A percentile compares a stretch with the other conserved stretches of the same genome.
Conservation (phyloP, 148 eudicot genomes). For the Pouteria glomerata region DNA sequence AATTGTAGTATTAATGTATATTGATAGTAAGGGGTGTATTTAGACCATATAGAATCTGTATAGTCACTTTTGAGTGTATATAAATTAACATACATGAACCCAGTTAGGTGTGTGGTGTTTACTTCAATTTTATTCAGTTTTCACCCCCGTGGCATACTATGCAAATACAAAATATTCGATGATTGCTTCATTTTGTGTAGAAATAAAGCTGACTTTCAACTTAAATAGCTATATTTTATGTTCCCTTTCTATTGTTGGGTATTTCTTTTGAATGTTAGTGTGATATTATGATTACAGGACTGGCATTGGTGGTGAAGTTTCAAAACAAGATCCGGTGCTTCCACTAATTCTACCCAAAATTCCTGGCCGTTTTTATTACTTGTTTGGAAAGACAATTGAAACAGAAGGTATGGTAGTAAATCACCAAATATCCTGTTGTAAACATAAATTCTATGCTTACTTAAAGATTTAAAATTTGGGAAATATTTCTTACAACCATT, state of each 20-base stretch:
- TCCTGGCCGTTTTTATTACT: conserved; percentile 76
- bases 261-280: neutral
- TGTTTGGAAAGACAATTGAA: conserved; percentile 83
- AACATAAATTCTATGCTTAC: too few relatives aligned
- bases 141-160: too few relatives aligned
- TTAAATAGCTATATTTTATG: neutral
- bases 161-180: too few relatives aligned
- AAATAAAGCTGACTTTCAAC: neutral
- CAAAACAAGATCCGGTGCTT: conserved; percentile 46
- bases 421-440: neutral
- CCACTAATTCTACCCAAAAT: conserved; percentile 59
- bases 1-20: too few relatives aligned
- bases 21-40: too few relatives aligned
- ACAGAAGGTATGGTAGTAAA: conserved; percentile 38
- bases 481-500: too few relatives aligned
- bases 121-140: too few relatives aligned
- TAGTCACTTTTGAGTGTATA: too few relatives aligned
- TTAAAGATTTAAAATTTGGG: too few relatives aligned
- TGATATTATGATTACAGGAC: conserved; percentile 19
- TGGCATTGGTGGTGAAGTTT: conserved; percentile 47
- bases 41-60: too few relatives aligned
- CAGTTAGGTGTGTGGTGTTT: too few relatives aligned
- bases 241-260: neutral
- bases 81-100: too few relatives aligned
- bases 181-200: neutral